Conservation (phyloP, 1,284 basidiomycete genomes). For the Cutaneotrichosporon daszewskae region DNA sequence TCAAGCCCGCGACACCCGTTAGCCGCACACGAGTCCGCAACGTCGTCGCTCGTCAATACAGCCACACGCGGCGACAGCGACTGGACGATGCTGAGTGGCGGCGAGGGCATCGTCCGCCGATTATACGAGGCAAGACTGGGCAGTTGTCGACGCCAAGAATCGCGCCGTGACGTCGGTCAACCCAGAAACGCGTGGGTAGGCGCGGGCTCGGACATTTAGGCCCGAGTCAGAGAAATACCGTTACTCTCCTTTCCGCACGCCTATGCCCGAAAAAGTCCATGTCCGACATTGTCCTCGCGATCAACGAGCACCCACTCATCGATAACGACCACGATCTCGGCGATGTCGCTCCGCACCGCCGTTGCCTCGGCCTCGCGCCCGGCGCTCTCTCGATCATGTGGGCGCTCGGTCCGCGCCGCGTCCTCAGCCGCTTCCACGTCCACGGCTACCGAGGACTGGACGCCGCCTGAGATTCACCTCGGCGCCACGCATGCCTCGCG, state of each 20-base stretch:
- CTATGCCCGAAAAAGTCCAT: conserved; percentile 2
- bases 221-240: too few species aligned
- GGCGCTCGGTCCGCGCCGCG: conserved; percentile 6
- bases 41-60: conserved; percentile 44
- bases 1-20: conserved; percentile 46
- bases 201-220: too few species aligned
- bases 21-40: conserved; percentile 37
- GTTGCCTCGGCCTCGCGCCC: conserved; percentile 14
- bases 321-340: neutral
- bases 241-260: too few species aligned
- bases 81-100: conserved; percentile 42
- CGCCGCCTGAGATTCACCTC: conserved; percentile 42
- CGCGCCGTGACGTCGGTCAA: too few species aligned
- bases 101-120: conserved; percentile 36
- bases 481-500: conserved; percentile 65
- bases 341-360: conserved; percentile 17
- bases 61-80: conserved; percentile 46
- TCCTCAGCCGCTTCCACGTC: conserved; percentile 7
- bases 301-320: neutral
- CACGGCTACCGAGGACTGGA: conserved; percentile 15
- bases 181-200: too few species aligned
- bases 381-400: neutral
- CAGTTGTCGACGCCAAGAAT: neutral
- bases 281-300: neutral
- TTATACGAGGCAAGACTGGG: neutral